A percentile compares a stretch with the other conserved stretches of the same genome.
These are phyloP conservation scores for Glebionis coronaria DNA, from an alignment of 129 eudicot species.

Conservation along the genomic window DNA sequence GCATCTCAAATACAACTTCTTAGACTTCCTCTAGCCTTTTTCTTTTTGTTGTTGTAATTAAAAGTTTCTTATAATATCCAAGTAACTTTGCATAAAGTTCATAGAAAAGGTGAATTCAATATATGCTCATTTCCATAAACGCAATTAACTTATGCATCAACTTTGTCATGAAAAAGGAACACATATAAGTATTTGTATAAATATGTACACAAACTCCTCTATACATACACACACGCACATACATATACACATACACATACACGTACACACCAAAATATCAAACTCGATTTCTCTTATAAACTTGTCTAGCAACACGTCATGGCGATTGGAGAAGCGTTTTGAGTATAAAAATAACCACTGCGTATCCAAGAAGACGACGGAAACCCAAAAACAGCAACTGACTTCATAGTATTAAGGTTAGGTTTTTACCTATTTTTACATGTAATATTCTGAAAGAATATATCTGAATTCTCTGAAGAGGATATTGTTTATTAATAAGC, in stretches of 20 bases:
- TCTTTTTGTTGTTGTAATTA: constrained; percentile 11
- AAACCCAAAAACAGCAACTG: constrained; percentile 8
- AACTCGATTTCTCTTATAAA: constrained; percentile 16
- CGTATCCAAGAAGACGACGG: constrained; percentile 17
- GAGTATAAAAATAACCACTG: constrained; percentile 17
- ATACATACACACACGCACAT: background rate
- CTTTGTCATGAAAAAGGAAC: constrained; percentile 18
- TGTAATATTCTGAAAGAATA: constrained; percentile 18
- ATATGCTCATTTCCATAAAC: constrained; percentile 5
- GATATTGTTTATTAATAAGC: constrained; percentile 2
- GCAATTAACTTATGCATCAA: constrained; percentile 15
- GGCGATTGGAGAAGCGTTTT: constrained; percentile 13
- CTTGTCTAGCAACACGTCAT: constrained; percentile 14
- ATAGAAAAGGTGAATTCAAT: constrained; percentile 17
- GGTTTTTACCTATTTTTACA: background rate
- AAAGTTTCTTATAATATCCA: background rate
- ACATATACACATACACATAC: background rate
- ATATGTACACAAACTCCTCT: background rate
- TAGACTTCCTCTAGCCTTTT: background rate
- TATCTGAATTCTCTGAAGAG: constrained; percentile 12
- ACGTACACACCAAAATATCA: constrained; percentile 9
- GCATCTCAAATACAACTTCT: background rate
- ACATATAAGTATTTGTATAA: constrained; percentile 2
- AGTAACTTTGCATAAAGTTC: constrained; percentile 24
- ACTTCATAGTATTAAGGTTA: constrained; percentile 43